Percentiles rank a stretch among this genome's conserved stretches.
Evolutionary conservation across 768 basidiomycete species (phyloP).

Genomic region (Xerocomellus amylosporus): DNA sequence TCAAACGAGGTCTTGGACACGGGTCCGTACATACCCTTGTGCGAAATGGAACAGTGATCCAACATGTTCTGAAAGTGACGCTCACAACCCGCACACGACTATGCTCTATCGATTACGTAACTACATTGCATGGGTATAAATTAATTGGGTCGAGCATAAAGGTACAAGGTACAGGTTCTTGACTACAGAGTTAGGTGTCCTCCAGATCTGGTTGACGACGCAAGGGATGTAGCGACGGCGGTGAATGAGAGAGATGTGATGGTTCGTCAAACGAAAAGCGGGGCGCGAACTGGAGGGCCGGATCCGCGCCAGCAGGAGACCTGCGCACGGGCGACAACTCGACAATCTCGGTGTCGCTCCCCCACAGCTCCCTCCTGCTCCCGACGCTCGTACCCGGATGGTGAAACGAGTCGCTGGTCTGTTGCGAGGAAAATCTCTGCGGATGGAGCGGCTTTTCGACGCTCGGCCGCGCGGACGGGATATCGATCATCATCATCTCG

Average conservation of each 20-base stretch:
- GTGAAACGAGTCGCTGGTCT: slow-evolving; percentile 5
- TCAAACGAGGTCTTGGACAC: slow-evolving; percentile 1
- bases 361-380: slow-evolving; percentile 25
- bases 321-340: slow-evolving; percentile 5
- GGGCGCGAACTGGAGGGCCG: slow-evolving; percentile 11
- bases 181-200: not conserved
- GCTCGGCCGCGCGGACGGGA: slow-evolving; percentile 13
- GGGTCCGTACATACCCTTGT: slow-evolving; percentile 62
- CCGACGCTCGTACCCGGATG: slow-evolving; percentile 13
- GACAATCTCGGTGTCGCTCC: slow-evolving; percentile 14
- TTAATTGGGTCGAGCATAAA: not conserved
- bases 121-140: not conserved
- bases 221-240: slow-evolving; percentile 21
- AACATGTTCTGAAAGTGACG: slow-evolving; percentile 61
- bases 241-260: slow-evolving; percentile 5
- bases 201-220: slow-evolving; percentile 23
- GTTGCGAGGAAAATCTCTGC: slow-evolving; percentile 18
- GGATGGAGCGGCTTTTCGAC: slow-evolving; percentile 23
- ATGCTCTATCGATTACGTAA: slow-evolving; percentile 5
- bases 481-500: slow-evolving; percentile 8
- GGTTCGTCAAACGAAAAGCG: slow-evolving; percentile 15
- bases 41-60: slow-evolving; percentile 94
- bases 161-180: slow-evolving; percentile 4
- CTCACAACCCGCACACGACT: not conserved
- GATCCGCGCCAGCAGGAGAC: slow-evolving; percentile 1